These are phyloP conservation scores for Fraxinus dipetala DNA, from an alignment of 305 asterid species.

Conservation along the genomic window DNA sequence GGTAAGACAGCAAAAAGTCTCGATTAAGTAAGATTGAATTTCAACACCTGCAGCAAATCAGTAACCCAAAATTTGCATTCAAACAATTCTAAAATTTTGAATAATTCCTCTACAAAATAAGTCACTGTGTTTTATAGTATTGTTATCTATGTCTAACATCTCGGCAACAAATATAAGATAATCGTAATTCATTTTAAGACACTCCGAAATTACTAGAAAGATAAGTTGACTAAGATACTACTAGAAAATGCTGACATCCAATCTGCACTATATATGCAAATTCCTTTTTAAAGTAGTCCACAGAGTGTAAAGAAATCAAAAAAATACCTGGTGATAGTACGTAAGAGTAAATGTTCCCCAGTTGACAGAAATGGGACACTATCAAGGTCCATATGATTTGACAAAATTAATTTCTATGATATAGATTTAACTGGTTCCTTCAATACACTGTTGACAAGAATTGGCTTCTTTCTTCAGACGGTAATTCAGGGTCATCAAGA, in stretches of 20 bases:
- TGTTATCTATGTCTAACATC: neutral
- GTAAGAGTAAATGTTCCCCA: slow-evolving; percentile 93
- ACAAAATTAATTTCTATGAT: slow-evolving; percentile 75
- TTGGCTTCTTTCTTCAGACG: slow-evolving; percentile 63
- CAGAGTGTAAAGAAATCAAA: neutral
- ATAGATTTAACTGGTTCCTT: slow-evolving; percentile 73
- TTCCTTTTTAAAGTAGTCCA: neutral
- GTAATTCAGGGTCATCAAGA: slow-evolving; percentile 62
- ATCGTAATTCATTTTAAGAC: neutral
- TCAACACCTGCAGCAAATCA: no score
- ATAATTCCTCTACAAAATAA: neutral
- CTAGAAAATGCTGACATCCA: neutral
- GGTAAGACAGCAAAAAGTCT: no score
- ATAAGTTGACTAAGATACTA: neutral
- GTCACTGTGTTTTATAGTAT: neutral
- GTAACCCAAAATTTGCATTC: no score
- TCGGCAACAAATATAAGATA: neutral
- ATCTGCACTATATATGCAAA: neutral
- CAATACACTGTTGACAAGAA: slow-evolving; percentile 51
- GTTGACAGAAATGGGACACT: slow-evolving; percentile 60
- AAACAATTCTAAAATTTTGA: neutral
- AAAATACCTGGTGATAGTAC: slow-evolving; percentile 70
- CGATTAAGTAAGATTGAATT: no score
- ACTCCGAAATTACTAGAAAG: neutral
- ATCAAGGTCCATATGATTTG: slow-evolving; percentile 83